Evolutionary conservation across 805 yeast species (phyloP).

Genomic region (Spathaspora sp.): DNA sequence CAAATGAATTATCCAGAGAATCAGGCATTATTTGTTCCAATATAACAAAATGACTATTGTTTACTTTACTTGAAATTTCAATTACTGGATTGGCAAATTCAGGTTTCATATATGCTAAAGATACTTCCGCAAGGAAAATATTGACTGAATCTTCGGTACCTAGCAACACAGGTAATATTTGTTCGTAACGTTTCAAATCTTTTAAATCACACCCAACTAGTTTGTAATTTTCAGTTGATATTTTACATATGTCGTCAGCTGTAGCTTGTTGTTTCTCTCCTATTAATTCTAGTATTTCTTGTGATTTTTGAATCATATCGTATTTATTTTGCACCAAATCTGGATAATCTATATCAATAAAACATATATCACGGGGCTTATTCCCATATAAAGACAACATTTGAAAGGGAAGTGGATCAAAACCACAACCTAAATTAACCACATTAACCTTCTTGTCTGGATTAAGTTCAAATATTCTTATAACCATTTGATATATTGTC

Average conservation of each 20-base stretch:
- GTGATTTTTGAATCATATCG: slow-evolving; percentile 45
- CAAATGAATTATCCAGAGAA: slow-evolving; percentile 62
- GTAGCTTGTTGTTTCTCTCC: slow-evolving; percentile 24
- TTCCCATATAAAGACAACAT: slow-evolving; percentile 15
- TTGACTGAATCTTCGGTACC: slow-evolving; percentile 32
- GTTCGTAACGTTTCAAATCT: slow-evolving; percentile 34
- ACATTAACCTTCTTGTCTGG: slow-evolving; percentile 28
- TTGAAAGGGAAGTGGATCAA: slow-evolving; percentile 43
- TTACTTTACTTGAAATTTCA: slow-evolving; percentile 38
- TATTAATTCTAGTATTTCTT: slow-evolving; percentile 44
- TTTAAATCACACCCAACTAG: slow-evolving; percentile 69
- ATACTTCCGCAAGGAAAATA: slow-evolving; percentile 77
- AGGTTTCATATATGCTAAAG: slow-evolving; percentile 75
- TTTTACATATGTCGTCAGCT: slow-evolving; percentile 5
- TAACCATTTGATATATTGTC: slow-evolving; percentile 53
- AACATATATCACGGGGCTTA: slow-evolving; percentile 40
- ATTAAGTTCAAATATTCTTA: slow-evolving; percentile 37
- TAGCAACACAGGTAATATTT: slow-evolving; percentile 21
- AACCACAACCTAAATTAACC: slow-evolving; percentile 79
- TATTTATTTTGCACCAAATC: slow-evolving; percentile 59
- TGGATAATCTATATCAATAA: slow-evolving; percentile 74
- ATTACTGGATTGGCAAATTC: slow-evolving; percentile 62
- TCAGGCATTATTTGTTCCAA: slow-evolving; percentile 72
- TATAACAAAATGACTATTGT: slow-evolving; percentile 55
- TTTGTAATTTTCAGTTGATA: slow-evolving; percentile 42